Evolutionary conservation across 148 eudicot species (phyloP).

Genomic region (Cornus florida): DNA sequence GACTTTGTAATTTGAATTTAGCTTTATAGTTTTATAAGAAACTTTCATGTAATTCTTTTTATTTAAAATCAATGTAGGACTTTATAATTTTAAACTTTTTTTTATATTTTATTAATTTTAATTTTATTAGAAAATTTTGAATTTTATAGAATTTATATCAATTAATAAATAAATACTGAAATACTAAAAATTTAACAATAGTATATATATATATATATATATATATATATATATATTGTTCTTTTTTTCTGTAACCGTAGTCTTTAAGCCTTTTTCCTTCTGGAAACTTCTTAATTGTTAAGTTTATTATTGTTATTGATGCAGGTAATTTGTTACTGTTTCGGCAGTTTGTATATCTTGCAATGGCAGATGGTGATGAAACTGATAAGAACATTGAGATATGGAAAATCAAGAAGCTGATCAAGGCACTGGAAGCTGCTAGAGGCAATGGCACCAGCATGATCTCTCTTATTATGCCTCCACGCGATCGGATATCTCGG

Average conservation of each 20-base stretch:
- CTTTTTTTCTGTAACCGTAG: neutral
- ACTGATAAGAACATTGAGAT: slow-evolving; percentile 35
- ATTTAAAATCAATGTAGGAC: no score
- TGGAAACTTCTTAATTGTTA: neutral
- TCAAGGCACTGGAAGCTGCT: slow-evolving; percentile 33
- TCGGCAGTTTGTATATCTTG: neutral
- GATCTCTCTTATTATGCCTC: slow-evolving; percentile 38
- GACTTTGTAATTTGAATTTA: no score
- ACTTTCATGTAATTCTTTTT: no score
- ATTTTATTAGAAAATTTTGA: no score
- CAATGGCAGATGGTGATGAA: slow-evolving; percentile 29
- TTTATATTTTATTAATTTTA: no score
- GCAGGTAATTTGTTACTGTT: slow-evolving; percentile 15
- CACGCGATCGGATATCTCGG: slow-evolving; percentile 31
- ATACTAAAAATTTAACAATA: no score
- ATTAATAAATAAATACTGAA: no score
- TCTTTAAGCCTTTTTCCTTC: neutral
- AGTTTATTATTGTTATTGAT: neutral
- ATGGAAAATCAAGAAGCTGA: slow-evolving; percentile 33
- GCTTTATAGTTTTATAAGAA: no score
- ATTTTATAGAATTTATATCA: no score
- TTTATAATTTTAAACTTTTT: no score
- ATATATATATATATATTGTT: no score
- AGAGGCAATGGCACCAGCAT: slow-evolving; percentile 36
- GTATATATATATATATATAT: no score